Conservation (phyloP, 139 green algal genomes). For the Picochlorum sp. region DNA sequence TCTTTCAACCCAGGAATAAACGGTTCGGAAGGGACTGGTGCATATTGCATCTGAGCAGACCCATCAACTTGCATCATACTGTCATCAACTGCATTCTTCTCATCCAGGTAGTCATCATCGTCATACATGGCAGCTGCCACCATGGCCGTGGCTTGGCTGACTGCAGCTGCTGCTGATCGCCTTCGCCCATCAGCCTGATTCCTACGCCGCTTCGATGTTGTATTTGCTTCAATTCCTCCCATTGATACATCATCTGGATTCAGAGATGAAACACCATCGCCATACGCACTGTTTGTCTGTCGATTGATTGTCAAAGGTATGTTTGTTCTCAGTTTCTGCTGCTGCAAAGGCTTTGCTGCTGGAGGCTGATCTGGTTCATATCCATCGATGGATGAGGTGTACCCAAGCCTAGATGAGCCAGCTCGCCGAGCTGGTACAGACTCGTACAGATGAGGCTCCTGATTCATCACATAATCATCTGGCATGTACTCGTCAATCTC, state of each 20-base stretch:
- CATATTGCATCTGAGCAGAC: neutral
- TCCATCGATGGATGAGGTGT: neutral
- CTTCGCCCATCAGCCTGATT: constrained; percentile 2
- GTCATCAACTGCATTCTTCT: constrained; percentile 3
- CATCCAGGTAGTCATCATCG: constrained; percentile 5
- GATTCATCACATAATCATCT: constrained; percentile 1
- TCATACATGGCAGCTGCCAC: constrained; percentile 27
- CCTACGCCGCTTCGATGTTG: neutral
- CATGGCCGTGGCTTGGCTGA: constrained; percentile 18
- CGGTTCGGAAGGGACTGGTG: neutral
- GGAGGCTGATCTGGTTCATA: neutral
- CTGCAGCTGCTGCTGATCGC: constrained; percentile 14
- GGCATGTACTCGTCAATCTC: constrained; percentile 4
- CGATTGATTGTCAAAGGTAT: constrained; percentile 4
- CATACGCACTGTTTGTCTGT: neutral
- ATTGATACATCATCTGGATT: neutral
- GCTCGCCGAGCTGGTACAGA: neutral
- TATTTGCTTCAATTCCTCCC: neutral
- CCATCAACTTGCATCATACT: neutral
- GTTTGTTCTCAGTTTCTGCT: constrained; percentile 13
- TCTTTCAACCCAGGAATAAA: constrained; percentile 21
- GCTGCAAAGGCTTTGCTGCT: neutral
- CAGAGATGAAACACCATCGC: neutral
- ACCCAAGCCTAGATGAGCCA: neutral
- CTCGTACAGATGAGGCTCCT: neutral